phyloP scores from a whole-genome alignment of 2,329 filamentous ascomycete species.

The Exutisphaerella laricina region DNA sequence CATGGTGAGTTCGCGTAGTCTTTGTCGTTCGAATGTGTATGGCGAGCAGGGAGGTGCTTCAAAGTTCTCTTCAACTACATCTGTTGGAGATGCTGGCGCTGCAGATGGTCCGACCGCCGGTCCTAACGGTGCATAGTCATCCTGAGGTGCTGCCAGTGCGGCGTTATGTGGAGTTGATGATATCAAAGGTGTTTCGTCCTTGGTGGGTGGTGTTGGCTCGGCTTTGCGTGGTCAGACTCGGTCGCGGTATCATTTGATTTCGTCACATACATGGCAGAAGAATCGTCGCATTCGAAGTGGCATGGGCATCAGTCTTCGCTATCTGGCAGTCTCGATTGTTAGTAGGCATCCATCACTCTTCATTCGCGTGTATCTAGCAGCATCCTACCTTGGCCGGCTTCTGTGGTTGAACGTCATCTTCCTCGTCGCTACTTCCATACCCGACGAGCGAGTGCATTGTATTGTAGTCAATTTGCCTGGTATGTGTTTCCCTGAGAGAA shows the following conservation, averaged over 20 bases:
- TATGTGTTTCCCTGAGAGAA: neutral
- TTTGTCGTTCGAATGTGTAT: slow-evolving; percentile 59
- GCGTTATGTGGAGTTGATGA: too few relatives aligned
- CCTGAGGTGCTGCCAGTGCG: too few relatives aligned
- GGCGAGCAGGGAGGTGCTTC: slow-evolving; percentile 48
- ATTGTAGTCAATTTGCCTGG: too few relatives aligned
- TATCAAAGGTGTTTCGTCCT: neutral
- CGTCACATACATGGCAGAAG: neutral
- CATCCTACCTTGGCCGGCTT: slow-evolving; percentile 37
- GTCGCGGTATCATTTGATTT: too few relatives aligned
- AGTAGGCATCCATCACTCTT: slow-evolving; percentile 44
- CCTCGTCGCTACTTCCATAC: slow-evolving; percentile 45
- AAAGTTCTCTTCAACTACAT: slow-evolving; percentile 17
- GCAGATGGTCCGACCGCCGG: slow-evolving; percentile 4
- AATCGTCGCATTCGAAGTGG: neutral
- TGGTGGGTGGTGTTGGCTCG: neutral
- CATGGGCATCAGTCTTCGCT: slow-evolving; percentile 19
- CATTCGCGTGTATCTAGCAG: slow-evolving; percentile 22
- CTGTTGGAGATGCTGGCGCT: too few relatives aligned
- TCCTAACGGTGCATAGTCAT: slow-evolving; percentile 9
- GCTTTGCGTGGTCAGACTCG: neutral
- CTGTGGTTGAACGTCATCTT: slow-evolving; percentile 29
- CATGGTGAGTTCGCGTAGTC: slow-evolving; percentile 67
- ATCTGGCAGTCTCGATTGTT: slow-evolving; percentile 32
- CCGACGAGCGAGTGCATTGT: slow-evolving; percentile 37